phyloP scores from a whole-genome alignment of 345 rosid species.

The Viola odorata region DNA sequence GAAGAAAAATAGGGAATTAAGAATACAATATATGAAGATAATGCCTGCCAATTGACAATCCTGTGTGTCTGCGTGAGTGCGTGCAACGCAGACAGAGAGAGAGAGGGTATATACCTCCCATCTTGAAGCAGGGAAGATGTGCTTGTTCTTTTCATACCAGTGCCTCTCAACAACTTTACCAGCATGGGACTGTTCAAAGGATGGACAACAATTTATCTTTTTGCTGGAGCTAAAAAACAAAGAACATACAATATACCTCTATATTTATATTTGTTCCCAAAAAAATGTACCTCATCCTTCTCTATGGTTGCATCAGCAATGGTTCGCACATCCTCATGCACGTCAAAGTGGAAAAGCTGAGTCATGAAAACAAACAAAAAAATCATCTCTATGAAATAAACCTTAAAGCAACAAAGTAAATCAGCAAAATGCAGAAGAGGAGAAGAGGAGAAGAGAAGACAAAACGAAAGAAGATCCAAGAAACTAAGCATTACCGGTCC shows the following conservation, averaged over 20 bases:
- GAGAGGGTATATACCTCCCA: constrained; percentile 69
- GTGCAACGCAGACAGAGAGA: background rate
- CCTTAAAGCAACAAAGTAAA: background rate
- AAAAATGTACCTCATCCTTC: constrained; percentile 74
- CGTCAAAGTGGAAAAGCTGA: constrained; percentile 98
- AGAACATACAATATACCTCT: background rate
- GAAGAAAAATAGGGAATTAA: background rate
- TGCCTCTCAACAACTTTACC: constrained; percentile 99
- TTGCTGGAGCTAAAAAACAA: background rate
- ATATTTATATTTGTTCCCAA: background rate
- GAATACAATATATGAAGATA: background rate
- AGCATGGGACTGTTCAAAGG: constrained; percentile 72
- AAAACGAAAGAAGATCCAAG: background rate
- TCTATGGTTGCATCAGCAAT: constrained; percentile 96
- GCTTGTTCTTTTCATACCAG: constrained; percentile 99
- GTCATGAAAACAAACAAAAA: background rate
- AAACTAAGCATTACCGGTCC: constrained; percentile 69
- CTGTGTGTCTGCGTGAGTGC: background rate
- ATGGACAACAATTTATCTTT: background rate
- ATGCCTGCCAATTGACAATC: background rate
- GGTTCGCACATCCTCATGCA: constrained; percentile 95
- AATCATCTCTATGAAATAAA: background rate
- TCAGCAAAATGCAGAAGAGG: background rate
- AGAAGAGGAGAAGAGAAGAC: background rate
- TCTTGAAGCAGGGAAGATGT: constrained; percentile 97